Conservation (phyloP, 2,329 filamentous ascomycete genomes). For the Penicillium sp. region DNA sequence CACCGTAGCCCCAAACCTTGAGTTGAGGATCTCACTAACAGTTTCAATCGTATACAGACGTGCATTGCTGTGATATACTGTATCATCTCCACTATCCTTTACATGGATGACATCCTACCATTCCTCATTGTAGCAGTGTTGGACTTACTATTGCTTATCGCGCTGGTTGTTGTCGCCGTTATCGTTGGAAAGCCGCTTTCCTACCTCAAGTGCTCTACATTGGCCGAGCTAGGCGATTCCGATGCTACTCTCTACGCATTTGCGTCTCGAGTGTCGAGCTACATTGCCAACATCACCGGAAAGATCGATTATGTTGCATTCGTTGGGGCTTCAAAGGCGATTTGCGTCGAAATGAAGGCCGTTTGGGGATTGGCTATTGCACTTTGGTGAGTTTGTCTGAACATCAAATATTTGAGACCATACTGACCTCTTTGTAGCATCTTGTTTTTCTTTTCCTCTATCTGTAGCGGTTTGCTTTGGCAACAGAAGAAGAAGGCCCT, state of each 20-base stretch:
- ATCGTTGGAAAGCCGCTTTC: slow-evolving; percentile 79
- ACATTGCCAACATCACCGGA: slow-evolving; percentile 53
- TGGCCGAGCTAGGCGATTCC: slow-evolving; percentile 50
- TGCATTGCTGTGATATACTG: slow-evolving; percentile 79
- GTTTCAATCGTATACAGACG: slow-evolving; percentile 53
- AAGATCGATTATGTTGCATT: slow-evolving; percentile 54
- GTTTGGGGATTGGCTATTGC: slow-evolving; percentile 85
- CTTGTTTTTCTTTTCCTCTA: slow-evolving; percentile 65
- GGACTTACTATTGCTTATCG: slow-evolving; percentile 71
- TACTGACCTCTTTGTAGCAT: slow-evolving; percentile 46
- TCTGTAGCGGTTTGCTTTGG: slow-evolving; percentile 64
- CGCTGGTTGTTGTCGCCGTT: slow-evolving; percentile 74
- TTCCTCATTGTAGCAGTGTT: slow-evolving; percentile 67
- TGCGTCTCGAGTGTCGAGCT: slow-evolving; percentile 53
- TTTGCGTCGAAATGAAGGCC: slow-evolving; percentile 82
- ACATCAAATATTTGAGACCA: neutral
- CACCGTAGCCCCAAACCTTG: neutral
- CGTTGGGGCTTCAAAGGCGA: slow-evolving; percentile 62
- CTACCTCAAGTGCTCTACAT: slow-evolving; percentile 69
- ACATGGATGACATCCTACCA: slow-evolving; percentile 73
- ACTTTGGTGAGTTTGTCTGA: slow-evolving; percentile 58
- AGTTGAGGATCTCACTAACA: slow-evolving; percentile 19
- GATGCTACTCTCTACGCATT: slow-evolving; percentile 57
- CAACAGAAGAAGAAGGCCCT: slow-evolving; percentile 57
- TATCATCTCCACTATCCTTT: slow-evolving; percentile 77